Base-by-base conservation (phyloP, 352 stramenopile genomes). In the Phytopythium mirpurense region DNA sequence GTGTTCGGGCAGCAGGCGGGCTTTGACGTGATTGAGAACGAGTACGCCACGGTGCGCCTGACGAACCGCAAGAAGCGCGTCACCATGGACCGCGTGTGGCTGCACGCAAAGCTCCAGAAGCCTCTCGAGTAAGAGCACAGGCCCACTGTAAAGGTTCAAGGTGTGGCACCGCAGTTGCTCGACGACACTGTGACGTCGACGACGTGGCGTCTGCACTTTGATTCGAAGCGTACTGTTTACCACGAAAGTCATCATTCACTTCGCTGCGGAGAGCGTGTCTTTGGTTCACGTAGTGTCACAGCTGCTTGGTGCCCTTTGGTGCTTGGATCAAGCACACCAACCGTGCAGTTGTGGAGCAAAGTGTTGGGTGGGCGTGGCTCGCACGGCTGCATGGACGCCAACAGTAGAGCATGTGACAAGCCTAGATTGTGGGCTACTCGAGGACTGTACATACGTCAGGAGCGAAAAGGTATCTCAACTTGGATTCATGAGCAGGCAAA, bases 31-130 rank as follows among this genome's bases (percentile, higher is more conserved):
- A 21, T 89, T 5, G 79, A 90, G 59, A 89, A 81, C 49, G 72
- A 84, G 51, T 93, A 93, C 51, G 82, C 70, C 65, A 93, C 79
- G 2, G 82, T 93, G 47, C 73, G 75, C 31, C 59, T 93, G 35
- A 65, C 61, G 43, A 93, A 93, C 60, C 79, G 78, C 53, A 87
- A 84, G 63, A 88, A 83, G 27, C 40, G 62, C 36, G 65, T 85
- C 38, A 65, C 63, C 26, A 93, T 93, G 82, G 74, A 93, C 57
- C 77, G 82, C 49, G 82, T 93, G 23, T 93, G 78, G 77, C 50
- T 93, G 51, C 79, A 93, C 48, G 82, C 75, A 16, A 93, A 90
- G 63, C 74, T 83, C 19, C 57, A 63, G 40, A 92, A 90, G 56
- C 60, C 69, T 6, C 15, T 45, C 6, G 32, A 5, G 18, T 38